A percentile compares a stretch with the other conserved stretches of the same genome.
These are phyloP conservation scores for Malus hybrid DNA, from an alignment of 331 rosid species.

Conservation along the genomic window DNA sequence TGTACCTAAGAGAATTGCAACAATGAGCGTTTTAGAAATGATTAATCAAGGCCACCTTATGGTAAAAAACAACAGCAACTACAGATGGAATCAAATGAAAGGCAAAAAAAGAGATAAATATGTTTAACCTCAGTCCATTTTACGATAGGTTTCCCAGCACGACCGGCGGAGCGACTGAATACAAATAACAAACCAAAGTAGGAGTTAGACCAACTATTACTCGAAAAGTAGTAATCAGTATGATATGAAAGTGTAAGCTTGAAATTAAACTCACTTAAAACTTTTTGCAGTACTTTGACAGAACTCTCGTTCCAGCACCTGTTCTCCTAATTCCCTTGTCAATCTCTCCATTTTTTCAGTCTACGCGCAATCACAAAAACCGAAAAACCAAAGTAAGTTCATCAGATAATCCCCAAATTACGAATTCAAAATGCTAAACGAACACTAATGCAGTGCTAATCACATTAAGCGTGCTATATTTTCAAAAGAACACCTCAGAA, in stretches of 20 bases:
- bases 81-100: background rate
- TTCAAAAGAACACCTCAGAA: background rate
- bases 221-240: background rate
- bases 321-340: constrained; percentile 37
- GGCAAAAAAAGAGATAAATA: constrained; percentile 1
- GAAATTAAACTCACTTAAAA: constrained; percentile 55
- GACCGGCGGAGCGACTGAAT: constrained; percentile 75
- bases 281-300: constrained; percentile 44
- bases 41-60: background rate
- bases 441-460: background rate
- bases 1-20: constrained; percentile 39
- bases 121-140: constrained; percentile 70
- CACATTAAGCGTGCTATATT: background rate
- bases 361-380: constrained; percentile 28
- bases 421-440: background rate
- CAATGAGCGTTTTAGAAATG: background rate
- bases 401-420: background rate
- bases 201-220: constrained; percentile 2
- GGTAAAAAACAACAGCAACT: background rate
- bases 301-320: constrained; percentile 32
- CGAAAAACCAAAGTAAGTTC: background rate
- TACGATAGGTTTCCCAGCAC: constrained; percentile 81
- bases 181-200: constrained; percentile 20
- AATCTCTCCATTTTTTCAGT: constrained; percentile 66
- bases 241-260: background rate